Percentiles rank a stretch among this genome's conserved stretches.
Conservation (phyloP, 495 filamentous ascomycete species). For the Penicillium subrubescens region DNA sequence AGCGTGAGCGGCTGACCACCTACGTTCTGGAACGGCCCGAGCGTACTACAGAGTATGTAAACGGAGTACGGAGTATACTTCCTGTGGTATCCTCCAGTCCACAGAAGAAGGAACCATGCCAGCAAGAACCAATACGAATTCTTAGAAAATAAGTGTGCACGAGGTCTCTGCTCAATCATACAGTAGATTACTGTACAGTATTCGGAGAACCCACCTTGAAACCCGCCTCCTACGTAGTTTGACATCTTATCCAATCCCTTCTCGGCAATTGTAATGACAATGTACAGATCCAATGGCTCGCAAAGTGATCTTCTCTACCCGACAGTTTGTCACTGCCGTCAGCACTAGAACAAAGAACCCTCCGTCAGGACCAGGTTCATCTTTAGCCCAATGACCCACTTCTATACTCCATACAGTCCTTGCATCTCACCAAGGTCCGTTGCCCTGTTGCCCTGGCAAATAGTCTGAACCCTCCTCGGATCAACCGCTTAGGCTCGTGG, state of each 20-base stretch:
- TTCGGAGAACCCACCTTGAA: background rate
- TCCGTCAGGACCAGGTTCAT: background rate
- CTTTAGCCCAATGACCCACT: background rate
- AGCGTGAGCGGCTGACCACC: background rate
- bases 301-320: background rate
- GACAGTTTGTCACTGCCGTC: background rate
- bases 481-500: background rate
- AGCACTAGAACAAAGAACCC: background rate
- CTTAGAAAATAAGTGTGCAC: background rate
- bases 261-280: background rate
- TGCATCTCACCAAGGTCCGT: constrained; percentile 6
- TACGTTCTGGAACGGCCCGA: background rate
- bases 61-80: background rate
- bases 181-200: background rate
- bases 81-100: background rate
- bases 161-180: background rate
- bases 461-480: background rate
- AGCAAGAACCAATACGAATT: background rate
- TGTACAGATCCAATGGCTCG: background rate
- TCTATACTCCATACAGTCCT: constrained; percentile 9
- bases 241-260: background rate
- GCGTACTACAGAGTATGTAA: no score
- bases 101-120: background rate
- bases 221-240: background rate
- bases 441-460: background rate